Base-by-base conservation (phyloP, 2,329 filamentous ascomycete genomes). In the Curvularia lunata region DNA sequence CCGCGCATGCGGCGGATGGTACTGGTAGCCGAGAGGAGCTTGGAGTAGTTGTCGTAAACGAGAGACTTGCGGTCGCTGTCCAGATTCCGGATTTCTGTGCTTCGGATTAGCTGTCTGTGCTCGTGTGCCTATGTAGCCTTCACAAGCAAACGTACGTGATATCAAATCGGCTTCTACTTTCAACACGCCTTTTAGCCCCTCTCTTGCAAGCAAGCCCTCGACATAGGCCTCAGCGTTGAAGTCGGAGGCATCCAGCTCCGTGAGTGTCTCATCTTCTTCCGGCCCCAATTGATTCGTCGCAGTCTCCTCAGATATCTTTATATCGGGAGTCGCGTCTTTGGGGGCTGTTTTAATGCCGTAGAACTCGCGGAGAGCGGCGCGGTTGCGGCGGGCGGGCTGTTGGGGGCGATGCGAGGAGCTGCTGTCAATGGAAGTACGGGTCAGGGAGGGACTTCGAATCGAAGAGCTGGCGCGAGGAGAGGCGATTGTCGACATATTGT, bases 21-120 rank as follows among this genome's bases (percentile, higher is more conserved):
- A 77, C 97, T 94, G 10, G 96, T 97, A 1, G 95, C 95, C n/a
- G 89, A 86, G 65, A 99, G 97, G 65, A 99, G 80, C 79, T 98
- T 98, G 67, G 90, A 95, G 77, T 98, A 99, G 75, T 99, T 99
- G 76, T 99, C 94, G 76, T 99, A 99, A 4, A 99, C 95, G 61
- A 99, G 80, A 1, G 94, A 93, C 79, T 99, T 99, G 77, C 95
- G 90, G 83, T 99, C 95, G 23, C 94, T 94, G 71, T 98, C 95
- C 18, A 99, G 83, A 2, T 91, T 93, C 37, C 92, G 82, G 47
- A 97, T 94, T 79, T 98, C 94, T 65, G 6, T 4, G 25, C 1
- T 13, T 21, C 2, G 6, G 2, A 16, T 45, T 13, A 7, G 18
- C 65, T 13, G 65, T 61, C 40, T 19, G 5, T 9, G 7, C 3